phyloP scores from a whole-genome alignment of 495 filamentous ascomycete genomes.

The Xylaria nigripes region DNA sequence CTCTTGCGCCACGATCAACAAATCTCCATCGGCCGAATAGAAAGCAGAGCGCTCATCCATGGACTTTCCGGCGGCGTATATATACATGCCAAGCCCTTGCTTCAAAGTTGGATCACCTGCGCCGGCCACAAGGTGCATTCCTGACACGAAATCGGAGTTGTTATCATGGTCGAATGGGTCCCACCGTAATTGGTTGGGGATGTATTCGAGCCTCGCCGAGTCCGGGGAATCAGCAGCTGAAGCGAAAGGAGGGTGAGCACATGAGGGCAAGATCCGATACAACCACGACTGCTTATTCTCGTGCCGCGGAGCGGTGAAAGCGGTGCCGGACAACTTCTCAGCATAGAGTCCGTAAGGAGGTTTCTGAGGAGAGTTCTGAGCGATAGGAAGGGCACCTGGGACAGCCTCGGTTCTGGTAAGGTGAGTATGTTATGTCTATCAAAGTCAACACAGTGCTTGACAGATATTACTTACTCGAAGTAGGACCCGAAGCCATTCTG shows the following conservation, averaged over 20 bases:
- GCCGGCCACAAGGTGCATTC: conserved; percentile 68
- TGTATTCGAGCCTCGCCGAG: conserved; percentile 48
- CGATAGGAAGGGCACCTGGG: conserved; percentile 44
- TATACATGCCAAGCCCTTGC: conserved; percentile 68
- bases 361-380: conserved; percentile 83
- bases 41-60: conserved; percentile 72
- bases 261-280: conserved; percentile 82
- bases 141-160: conserved; percentile 69
- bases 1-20: conserved; percentile 77
- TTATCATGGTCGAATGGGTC: conserved; percentile 72
- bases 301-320: conserved; percentile 82
- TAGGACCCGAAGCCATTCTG: conserved; percentile 61
- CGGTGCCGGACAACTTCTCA: conserved; percentile 89
- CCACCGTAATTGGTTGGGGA: conserved; percentile 89
- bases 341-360: conserved; percentile 76
- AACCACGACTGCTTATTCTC: conserved; percentile 92
- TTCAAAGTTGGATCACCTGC: conserved; percentile 79
- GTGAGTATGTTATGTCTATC: not conserved
- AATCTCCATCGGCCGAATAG: conserved; percentile 86
- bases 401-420: conserved; percentile 38
- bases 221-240: conserved; percentile 27
- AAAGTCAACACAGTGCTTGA: not conserved
- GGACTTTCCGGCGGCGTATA: conserved; percentile 72
- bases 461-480: conserved; percentile 42
- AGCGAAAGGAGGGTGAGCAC: conserved; percentile 68